A percentile compares a stretch with the other conserved stretches of the same genome.
Conservation (phyloP, 305 asterid species). For the Fraxinus velutina region DNA sequence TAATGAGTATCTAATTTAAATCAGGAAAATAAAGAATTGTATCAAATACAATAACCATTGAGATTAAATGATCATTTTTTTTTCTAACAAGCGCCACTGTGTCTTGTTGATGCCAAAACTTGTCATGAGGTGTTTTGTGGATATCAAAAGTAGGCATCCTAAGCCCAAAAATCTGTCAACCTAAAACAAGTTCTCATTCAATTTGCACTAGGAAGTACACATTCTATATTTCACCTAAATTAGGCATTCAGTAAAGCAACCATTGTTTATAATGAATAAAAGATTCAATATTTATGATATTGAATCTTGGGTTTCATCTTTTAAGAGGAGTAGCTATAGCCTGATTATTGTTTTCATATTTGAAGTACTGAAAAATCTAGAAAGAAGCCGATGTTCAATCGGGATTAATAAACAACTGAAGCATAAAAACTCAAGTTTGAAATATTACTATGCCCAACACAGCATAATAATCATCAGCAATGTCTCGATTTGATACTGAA, state of each 20-base stretch:
- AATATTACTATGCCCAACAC: conserved; percentile 76
- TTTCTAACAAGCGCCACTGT: neutral
- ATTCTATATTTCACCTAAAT: neutral
- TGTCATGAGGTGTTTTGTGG: neutral
- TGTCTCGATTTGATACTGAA: conserved; percentile 46
- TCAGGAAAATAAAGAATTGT: neutral
- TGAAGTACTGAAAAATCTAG: neutral
- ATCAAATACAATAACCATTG: neutral
- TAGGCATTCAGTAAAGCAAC: neutral
- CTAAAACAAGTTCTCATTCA: neutral
- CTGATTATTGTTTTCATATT: neutral
- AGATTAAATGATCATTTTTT: neutral
- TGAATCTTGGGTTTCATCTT: neutral
- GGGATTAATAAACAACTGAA: conserved; percentile 7
- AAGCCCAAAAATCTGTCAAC: neutral
- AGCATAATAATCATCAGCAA: conserved; percentile 86
- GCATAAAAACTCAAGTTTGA: neutral
- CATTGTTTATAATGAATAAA: neutral
- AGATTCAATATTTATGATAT: neutral
- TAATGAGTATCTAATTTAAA: neutral
- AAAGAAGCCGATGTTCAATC: neutral
- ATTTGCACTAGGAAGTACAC: neutral
- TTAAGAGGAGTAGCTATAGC: neutral
- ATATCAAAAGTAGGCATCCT: conserved; percentile 18
- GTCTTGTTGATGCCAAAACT: neutral